Conservation (phyloP, 108 stramenopile genomes). For the Phaeodactylum tricornutum region DNA sequence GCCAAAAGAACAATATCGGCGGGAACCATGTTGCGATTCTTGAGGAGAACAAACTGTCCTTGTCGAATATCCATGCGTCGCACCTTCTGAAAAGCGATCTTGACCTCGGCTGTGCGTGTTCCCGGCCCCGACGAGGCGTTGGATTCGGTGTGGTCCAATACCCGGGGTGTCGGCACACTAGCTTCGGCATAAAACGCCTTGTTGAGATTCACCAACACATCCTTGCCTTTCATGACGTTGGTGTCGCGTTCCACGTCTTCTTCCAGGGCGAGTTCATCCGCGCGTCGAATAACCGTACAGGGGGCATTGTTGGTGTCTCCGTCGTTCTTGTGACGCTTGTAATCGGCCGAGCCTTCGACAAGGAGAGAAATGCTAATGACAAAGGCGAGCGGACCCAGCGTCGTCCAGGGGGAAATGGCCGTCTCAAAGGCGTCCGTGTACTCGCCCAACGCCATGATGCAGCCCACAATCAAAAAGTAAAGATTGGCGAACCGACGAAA, state of each 20-base stretch:
- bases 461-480: slow-evolving; percentile 90
- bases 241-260: slow-evolving; percentile 28
- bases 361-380: slow-evolving; percentile 82
- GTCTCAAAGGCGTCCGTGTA: slow-evolving; percentile 72
- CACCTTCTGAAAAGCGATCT: slow-evolving; percentile 58
- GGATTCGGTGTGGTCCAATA: neutral
- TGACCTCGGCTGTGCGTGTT: slow-evolving; percentile 5
- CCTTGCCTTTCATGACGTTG: slow-evolving; percentile 27
- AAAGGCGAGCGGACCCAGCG: slow-evolving; percentile 80
- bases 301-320: slow-evolving; percentile 62
- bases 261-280: slow-evolving; percentile 33
- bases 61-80: slow-evolving; percentile 68
- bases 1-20: slow-evolving; percentile 90
- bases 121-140: neutral
- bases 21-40: slow-evolving; percentile 88
- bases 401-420: slow-evolving; percentile 89
- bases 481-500: slow-evolving; percentile 89
- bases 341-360: slow-evolving; percentile 89
- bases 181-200: slow-evolving; percentile 11
- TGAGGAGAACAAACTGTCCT: slow-evolving; percentile 86
- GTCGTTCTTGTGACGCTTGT: slow-evolving; percentile 79
- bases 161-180: slow-evolving; percentile 1
- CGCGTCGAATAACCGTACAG: slow-evolving; percentile 47
- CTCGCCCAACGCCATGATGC: slow-evolving; percentile 88
- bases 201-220: slow-evolving; percentile 38